Evolutionary conservation across 2,329 filamentous ascomycete genomes (phyloP).

Genomic region (Neofusicoccum cordaticola): DNA sequence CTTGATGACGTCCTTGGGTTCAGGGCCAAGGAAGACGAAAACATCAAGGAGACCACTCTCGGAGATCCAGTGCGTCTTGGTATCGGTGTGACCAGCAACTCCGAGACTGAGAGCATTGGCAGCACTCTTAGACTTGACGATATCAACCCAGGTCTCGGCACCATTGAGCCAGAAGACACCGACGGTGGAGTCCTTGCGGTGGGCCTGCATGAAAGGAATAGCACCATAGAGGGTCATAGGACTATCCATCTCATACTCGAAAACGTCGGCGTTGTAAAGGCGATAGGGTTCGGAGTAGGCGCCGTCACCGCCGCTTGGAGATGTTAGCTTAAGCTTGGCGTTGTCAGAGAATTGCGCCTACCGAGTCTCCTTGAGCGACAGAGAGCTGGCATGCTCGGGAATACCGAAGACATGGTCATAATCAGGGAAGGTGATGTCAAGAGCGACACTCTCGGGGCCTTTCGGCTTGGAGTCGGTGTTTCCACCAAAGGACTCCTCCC

Average conservation of each 20-base stretch:
- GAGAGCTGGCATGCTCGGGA: constrained; percentile 82
- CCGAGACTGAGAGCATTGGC: constrained; percentile 77
- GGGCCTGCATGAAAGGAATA: constrained; percentile 97
- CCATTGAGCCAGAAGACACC: constrained; percentile 97
- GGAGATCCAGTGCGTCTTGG: constrained; percentile 94
- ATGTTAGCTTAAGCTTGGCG: constrained; percentile 11
- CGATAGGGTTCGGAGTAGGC: constrained; percentile 88
- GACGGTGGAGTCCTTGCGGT: constrained; percentile 88
- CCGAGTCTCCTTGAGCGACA: constrained; percentile 87
- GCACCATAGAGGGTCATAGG: constrained; percentile 98
- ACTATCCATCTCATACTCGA: constrained; percentile 95
- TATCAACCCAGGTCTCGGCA: constrained; percentile 96
- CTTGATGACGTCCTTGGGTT: constrained; percentile 75
- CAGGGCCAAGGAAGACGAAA: constrained; percentile 91
- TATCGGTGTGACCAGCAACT: constrained; percentile 66
- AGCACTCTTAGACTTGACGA: constrained; percentile 73
- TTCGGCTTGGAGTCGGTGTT: constrained; percentile 95
- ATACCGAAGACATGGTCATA: constrained; percentile 94
- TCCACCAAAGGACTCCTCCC: constrained; percentile 94
- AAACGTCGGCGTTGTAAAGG: constrained; percentile 94
- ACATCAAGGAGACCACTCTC: constrained; percentile 86
- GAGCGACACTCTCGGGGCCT: constrained; percentile 84
- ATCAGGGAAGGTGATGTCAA: constrained; percentile 89
- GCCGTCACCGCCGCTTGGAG: constrained; percentile 66
- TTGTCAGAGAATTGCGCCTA: constrained; percentile 26